Percentiles rank a stretch among this genome's conserved stretches.
Conservation (phyloP, 495 filamentous ascomycete species). For the Neurospora sp. region DNA sequence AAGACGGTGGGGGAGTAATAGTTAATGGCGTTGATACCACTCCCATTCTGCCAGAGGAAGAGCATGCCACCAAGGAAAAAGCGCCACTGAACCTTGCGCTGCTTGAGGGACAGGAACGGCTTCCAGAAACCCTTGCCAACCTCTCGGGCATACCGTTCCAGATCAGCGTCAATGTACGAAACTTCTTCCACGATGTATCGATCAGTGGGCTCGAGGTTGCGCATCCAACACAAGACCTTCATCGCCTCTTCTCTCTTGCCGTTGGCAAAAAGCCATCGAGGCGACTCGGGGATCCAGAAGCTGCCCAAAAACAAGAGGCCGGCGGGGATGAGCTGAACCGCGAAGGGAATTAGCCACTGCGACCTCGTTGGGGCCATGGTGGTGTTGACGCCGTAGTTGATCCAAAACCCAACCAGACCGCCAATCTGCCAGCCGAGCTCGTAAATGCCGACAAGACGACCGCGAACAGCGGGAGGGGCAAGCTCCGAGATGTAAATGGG, state of each 20-base stretch:
- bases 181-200: constrained; percentile 61
- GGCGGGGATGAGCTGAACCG: constrained; percentile 46
- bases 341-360: constrained; percentile 50
- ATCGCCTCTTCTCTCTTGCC: constrained; percentile 45
- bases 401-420: constrained; percentile 65
- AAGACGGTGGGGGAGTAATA: constrained; percentile 56
- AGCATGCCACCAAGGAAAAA: constrained; percentile 56
- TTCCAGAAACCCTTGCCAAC: constrained; percentile 58
- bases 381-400: constrained; percentile 46
- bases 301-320: constrained; percentile 38
- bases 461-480: constrained; percentile 44
- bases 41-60: constrained; percentile 58
- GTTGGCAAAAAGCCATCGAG: constrained; percentile 53
- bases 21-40: constrained; percentile 60
- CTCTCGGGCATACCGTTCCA: constrained; percentile 44
- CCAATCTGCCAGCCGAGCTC: constrained; percentile 67
- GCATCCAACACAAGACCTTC: constrained; percentile 53
- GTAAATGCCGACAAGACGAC: constrained; percentile 52
- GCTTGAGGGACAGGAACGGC: constrained; percentile 49
- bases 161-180: constrained; percentile 46
- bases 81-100: constrained; percentile 44
- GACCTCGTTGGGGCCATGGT: constrained; percentile 33
- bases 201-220: constrained; percentile 46
- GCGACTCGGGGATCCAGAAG: constrained; percentile 49
- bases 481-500: constrained; percentile 52